Conservation (phyloP, 2,329 filamentous ascomycete genomes). For the Epichloe gansuensis region DNA sequence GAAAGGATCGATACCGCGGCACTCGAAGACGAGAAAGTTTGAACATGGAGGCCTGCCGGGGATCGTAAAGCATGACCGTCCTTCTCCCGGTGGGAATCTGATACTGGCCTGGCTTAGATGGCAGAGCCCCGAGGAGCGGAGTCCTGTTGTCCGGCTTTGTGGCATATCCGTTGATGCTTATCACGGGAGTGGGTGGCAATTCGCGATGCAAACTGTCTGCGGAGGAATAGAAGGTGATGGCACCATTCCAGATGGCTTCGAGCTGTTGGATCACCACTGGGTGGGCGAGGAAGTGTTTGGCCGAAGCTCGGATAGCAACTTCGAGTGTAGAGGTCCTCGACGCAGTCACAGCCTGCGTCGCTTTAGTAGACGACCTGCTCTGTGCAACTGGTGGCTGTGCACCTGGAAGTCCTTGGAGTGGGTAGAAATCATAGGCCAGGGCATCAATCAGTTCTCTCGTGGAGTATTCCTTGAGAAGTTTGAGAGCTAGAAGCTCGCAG, state of each 20-base stretch:
- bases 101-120: constrained; percentile 18
- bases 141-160: constrained; percentile 33
- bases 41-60: constrained; percentile 76
- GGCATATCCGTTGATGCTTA: constrained; percentile 14
- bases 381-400: constrained; percentile 23
- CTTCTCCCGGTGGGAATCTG: constrained; percentile 41
- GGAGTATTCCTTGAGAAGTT: constrained; percentile 77
- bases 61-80: constrained; percentile 80
- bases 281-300: constrained; percentile 85
- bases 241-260: constrained; percentile 95
- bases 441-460: constrained; percentile 88
- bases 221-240: constrained; percentile 84
- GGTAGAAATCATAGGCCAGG: constrained; percentile 88
- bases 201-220: constrained; percentile 72
- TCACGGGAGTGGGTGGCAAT: constrained; percentile 13
- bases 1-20: constrained; percentile 78
- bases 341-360: constrained; percentile 39
- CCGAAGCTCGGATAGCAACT: constrained; percentile 82
- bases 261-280: constrained; percentile 86
- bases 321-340: constrained; percentile 82
- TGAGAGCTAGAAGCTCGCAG: constrained; percentile 81
- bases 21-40: constrained; percentile 85
- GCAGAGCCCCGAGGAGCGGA: constrained; percentile 32
- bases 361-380: constrained; percentile 22
- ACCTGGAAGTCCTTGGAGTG: constrained; percentile 64